Evolutionary conservation across 2,329 filamentous ascomycete species (phyloP).

Genomic region (Didymella lethalis): DNA sequence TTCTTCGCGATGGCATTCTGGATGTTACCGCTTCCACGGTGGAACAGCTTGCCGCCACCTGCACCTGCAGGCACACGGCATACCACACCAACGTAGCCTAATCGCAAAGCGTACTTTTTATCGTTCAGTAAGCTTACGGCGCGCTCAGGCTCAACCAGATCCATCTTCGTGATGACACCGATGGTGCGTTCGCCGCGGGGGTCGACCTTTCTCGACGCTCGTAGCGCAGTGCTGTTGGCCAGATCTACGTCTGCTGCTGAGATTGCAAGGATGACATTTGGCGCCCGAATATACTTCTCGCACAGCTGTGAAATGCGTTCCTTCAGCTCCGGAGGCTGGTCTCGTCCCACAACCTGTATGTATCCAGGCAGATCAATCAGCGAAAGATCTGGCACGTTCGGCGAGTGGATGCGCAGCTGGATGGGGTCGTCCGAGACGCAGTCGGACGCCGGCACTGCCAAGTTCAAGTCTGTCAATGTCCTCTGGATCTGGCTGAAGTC

Average conservation of each 20-base stretch:
- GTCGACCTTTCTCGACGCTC: constrained; percentile 89
- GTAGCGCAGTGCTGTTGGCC: constrained; percentile 91
- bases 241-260: constrained; percentile 97
- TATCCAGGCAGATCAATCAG: constrained; percentile 97
- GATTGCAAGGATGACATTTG: constrained; percentile 96
- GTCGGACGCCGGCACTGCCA: constrained; percentile 87
- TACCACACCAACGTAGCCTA: constrained; percentile 96
- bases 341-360: constrained; percentile 91
- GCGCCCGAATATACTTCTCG: constrained; percentile 96
- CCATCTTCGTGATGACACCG: constrained; percentile 99
- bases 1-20: constrained; percentile 84
- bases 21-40: constrained; percentile 80
- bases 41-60: constrained; percentile 74
- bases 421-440: constrained; percentile 98
- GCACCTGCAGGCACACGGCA: constrained; percentile 75
- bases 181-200: constrained; percentile 95
- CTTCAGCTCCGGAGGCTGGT: constrained; percentile 90
- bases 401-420: constrained; percentile 92
- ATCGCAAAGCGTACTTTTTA: constrained; percentile 89
- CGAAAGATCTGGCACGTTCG: constrained; percentile 92
- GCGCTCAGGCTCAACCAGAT: constrained; percentile 84
- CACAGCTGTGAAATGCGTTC: constrained; percentile 95
- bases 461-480: constrained; percentile 91
- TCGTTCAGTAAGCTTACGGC: constrained; percentile 83
- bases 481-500: constrained; percentile 93